Evolutionary conservation across 257 asterid genomes (phyloP).

Genomic region (Misopates orontium): DNA sequence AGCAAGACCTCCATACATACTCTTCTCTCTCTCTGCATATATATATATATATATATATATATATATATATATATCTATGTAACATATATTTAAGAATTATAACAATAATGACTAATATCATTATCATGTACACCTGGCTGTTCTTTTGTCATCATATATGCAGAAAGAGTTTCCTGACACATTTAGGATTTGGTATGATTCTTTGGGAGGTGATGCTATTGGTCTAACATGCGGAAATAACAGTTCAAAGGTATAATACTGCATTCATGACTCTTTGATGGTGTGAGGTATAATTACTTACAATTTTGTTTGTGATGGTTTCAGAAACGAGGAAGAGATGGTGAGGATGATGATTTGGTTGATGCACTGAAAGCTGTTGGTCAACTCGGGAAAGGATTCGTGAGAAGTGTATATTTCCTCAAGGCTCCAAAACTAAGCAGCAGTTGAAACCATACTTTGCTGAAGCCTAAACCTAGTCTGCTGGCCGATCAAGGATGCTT

Average conservation of each 20-base stretch:
- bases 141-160: constrained; percentile 21
- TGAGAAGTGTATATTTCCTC: constrained; percentile 66
- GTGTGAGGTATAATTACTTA: constrained; percentile 6
- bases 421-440: constrained; percentile 60
- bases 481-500: background rate
- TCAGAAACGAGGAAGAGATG: constrained; percentile 80
- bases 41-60: too few relatives aligned
- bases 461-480: background rate
- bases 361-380: constrained; percentile 66
- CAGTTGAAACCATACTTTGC: constrained; percentile 17
- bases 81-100: too few relatives aligned
- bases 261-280: constrained; percentile 3
- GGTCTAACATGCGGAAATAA: constrained; percentile 76
- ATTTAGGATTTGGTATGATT: constrained; percentile 90
- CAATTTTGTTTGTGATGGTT: constrained; percentile 15
- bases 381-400: constrained; percentile 82
- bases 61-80: too few relatives aligned
- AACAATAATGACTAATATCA: background rate
- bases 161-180: constrained; percentile 69
- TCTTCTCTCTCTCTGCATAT: too few relatives aligned
- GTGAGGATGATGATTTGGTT: constrained; percentile 43
- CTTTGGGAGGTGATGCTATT: constrained; percentile 89
- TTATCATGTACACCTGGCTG: constrained; percentile 15
- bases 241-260: constrained; percentile 50
- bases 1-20: background rate